Percentiles rank a stretch among this genome's conserved stretches.
phyloP scores from a whole-genome alignment of 257 asterid species.

The Gentiana straminea region DNA sequence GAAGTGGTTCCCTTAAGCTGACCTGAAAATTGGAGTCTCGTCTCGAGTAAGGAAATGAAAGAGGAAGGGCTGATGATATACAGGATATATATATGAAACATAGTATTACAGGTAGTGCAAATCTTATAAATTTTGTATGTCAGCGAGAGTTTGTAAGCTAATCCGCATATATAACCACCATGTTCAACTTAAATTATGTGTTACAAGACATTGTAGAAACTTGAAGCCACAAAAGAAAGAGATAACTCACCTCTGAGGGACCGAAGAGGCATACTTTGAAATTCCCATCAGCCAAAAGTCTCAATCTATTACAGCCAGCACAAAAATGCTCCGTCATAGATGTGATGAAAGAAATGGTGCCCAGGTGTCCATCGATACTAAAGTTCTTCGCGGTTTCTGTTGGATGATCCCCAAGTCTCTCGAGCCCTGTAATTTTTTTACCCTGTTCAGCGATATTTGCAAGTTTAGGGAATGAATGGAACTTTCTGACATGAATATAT shows the following conservation, averaged over 20 bases:
- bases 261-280: slow-evolving; percentile 99
- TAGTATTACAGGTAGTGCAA: too few relatives aligned
- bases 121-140: too few relatives aligned
- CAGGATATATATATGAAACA: too few relatives aligned
- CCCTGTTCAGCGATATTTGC: slow-evolving; percentile 48
- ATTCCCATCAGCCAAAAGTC: slow-evolving; percentile 94
- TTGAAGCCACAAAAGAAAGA: neutral
- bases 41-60: slow-evolving; percentile 1
- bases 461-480: slow-evolving; percentile 20
- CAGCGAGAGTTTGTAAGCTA: too few relatives aligned
- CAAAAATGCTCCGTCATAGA: slow-evolving; percentile 98
- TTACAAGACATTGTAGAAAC: neutral
- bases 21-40: slow-evolving; percentile 38
- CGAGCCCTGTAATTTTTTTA: slow-evolving; percentile 55
- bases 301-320: slow-evolving; percentile 91
- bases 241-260: slow-evolving; percentile 70
- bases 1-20: slow-evolving; percentile 92
- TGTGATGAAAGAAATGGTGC: slow-evolving; percentile 88
- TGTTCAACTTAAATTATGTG: neutral
- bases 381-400: slow-evolving; percentile 95
- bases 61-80: too few relatives aligned
- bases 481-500: slow-evolving; percentile 8
- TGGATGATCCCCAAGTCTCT: slow-evolving; percentile 72
- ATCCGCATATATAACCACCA: neutral
- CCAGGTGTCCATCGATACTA: slow-evolving; percentile 72